A percentile compares a stretch with the other conserved stretches of the same genome.
phyloP scores from a whole-genome alignment of 192 early-diverging fungal species.

The Podila verticillata region DNA sequence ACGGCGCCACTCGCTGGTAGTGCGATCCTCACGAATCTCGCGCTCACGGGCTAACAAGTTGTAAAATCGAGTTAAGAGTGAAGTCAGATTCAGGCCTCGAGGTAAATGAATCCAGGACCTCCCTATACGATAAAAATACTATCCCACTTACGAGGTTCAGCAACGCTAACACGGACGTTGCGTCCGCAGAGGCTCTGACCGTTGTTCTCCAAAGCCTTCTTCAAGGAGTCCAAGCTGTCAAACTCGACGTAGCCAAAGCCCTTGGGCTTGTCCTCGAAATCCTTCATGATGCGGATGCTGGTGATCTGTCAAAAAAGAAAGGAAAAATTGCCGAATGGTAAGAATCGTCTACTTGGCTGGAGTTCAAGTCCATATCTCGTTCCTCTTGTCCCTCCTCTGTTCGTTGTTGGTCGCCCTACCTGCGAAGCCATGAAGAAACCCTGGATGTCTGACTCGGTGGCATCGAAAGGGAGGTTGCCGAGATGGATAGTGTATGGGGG shows the following conservation, averaged over 20 bases:
- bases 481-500: slow-evolving; percentile 93
- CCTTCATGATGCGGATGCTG: slow-evolving; percentile 83
- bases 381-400: background rate
- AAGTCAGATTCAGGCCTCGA: background rate
- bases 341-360: too few species aligned
- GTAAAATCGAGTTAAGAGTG: background rate
- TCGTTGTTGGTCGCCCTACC: slow-evolving; percentile 48
- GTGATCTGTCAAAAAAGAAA: slow-evolving; percentile 60
- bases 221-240: slow-evolving; percentile 82
- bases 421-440: slow-evolving; percentile 76
- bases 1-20: slow-evolving; percentile 68
- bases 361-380: too few species aligned
- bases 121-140: background rate
- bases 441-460: slow-evolving; percentile 78
- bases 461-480: slow-evolving; percentile 91
- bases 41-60: slow-evolving; percentile 55
- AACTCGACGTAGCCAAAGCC: slow-evolving; percentile 99
- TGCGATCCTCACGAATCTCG: slow-evolving; percentile 67
- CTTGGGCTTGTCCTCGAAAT: slow-evolving; percentile 84
- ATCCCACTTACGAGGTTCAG: slow-evolving; percentile 79
- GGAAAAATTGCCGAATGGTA: too few species aligned
- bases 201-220: slow-evolving; percentile 74
- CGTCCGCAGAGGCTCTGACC: slow-evolving; percentile 76
- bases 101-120: background rate
- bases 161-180: slow-evolving; percentile 84